phyloP scores from a whole-genome alignment of 768 basidiomycete species.

The Daedalea quercina region DNA sequence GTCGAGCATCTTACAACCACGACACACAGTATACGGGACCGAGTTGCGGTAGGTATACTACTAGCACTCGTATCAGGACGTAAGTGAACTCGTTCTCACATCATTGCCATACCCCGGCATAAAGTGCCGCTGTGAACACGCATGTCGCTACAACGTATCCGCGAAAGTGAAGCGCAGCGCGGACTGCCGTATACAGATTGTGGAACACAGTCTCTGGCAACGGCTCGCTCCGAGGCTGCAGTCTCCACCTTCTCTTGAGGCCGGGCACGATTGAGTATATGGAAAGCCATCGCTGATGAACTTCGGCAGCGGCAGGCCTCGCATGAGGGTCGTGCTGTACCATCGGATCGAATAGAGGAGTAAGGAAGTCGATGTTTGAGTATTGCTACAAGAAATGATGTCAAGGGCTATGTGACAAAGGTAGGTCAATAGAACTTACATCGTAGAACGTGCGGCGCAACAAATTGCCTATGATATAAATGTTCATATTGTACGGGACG shows the following conservation, averaged over 20 bases:
- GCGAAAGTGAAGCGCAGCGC: no score
- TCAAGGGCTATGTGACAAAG: conserved; percentile 1
- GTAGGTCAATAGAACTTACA: no score
- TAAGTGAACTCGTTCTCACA: no score
- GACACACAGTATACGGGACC: no score
- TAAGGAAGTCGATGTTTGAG: conserved; percentile 4
- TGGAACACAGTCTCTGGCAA: no score
- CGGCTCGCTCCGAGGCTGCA: not conserved
- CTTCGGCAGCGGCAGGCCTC: conserved; percentile 11
- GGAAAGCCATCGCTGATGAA: not conserved
- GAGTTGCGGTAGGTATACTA: no score
- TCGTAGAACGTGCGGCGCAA: conserved; percentile 16
- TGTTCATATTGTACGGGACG: conserved; percentile 20
- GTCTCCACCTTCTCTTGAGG: conserved; percentile 3
- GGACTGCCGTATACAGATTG: no score
- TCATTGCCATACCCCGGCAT: no score
- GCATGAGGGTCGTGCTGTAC: not conserved
- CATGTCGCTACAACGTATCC: no score
- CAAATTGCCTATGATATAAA: conserved; percentile 22
- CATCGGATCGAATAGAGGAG: conserved; percentile 7
- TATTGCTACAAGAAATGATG: conserved; percentile 4
- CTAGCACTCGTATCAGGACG: no score
- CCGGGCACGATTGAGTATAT: not conserved
- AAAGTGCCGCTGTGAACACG: no score
- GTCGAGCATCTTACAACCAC: no score